Evolutionary conservation across 257 asterid species (phyloP).

Genomic region (Solanum dulcamara): DNA sequence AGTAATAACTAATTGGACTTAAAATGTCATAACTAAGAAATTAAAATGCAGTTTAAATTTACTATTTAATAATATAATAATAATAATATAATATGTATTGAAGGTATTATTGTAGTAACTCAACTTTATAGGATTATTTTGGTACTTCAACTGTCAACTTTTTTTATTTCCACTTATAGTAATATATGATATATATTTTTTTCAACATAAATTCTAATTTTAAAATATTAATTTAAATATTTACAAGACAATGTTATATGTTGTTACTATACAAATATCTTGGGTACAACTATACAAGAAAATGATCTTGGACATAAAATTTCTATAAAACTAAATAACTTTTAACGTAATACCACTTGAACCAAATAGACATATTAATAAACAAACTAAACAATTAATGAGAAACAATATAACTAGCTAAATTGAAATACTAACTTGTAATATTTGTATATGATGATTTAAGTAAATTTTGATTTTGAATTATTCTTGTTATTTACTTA

Average conservation of each 20-base stretch:
- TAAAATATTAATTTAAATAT: too few relatives aligned
- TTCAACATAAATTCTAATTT: too few relatives aligned
- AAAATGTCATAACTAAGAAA: too few relatives aligned
- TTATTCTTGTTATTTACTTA: not conserved
- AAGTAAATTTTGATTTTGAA: not conserved
- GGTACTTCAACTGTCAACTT: too few relatives aligned
- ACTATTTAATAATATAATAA: too few relatives aligned
- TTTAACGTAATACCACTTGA: not conserved
- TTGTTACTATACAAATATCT: not conserved
- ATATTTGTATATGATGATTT: not conserved
- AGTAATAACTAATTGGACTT: too few relatives aligned
- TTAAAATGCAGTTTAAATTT: too few relatives aligned
- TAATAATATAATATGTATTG: too few relatives aligned
- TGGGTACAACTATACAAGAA: not conserved
- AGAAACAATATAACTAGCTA: not conserved
- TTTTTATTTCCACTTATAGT: too few relatives aligned
- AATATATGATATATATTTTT: too few relatives aligned
- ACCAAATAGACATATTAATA: not conserved
- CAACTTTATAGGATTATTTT: too few relatives aligned
- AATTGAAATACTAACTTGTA: not conserved
- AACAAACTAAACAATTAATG: not conserved
- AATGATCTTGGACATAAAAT: not conserved
- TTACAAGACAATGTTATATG: not conserved
- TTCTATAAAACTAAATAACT: not conserved
- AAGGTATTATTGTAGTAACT: too few relatives aligned